Base-by-base conservation (phyloP, 768 basidiomycete species). In the Termitomyces sp. region DNA sequence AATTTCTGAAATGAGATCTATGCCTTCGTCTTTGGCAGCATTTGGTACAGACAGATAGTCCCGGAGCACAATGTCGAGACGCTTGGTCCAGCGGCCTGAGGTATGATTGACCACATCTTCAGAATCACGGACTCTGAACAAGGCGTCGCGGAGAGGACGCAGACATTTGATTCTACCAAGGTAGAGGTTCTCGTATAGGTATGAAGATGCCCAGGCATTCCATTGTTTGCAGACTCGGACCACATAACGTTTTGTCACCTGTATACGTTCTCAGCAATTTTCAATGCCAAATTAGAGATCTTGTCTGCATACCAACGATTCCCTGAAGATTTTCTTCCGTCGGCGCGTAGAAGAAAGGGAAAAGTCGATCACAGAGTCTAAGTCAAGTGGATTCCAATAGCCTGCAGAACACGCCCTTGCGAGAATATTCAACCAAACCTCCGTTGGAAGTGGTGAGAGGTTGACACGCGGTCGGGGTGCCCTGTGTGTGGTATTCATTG, bases 361-460 rank as follows among this genome's bases (percentile, higher is more conserved):
- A 47, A 63, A 56, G 34, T 61, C 54, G 36, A 59, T 37, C 43
- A 33, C 50, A 27, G 45, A 46, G 22, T 68, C 64, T 45, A 68
- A 60, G 13, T 62, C 40, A 30, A 50, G 61, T 4, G 68, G 65
- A 6, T 63, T 67, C 62, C 57, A 65, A 12, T 69, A 67, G 14
- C 57, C 57, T 33, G 57, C 57, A 48, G 39, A 30, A 24, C 57
- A 58, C 24, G 71, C 74, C 27, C 61, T 51, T 27, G 64, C 65
- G 20, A 73, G 53, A 20, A 73, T 68, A 2, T 60, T 50, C 4
- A 59, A 40, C 67, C 71, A 69, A 20, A 73, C 37, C 54, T 75
- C 72, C 26, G 67, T 58, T 9, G 74, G 72, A 12, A 75, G 51
- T 24, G 62, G 48, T 16, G 64, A 58, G 14, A 65, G 52, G 12